Base-by-base conservation (phyloP, 805 yeast genomes). In the Millerago galiae region DNA sequence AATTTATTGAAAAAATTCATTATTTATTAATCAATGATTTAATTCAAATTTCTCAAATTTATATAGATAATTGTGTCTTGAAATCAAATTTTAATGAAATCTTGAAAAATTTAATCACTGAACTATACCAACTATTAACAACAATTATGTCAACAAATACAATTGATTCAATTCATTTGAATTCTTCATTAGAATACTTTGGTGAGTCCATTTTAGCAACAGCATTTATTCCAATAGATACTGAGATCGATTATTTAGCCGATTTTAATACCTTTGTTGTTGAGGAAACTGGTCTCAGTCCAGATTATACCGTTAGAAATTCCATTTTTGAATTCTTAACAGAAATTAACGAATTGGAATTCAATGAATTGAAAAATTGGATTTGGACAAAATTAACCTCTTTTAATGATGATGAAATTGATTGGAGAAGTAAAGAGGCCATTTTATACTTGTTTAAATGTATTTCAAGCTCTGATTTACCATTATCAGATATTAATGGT, bases 211-310 rank as follows among this genome's bases (percentile, higher is more conserved):
- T 56, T 8, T n/a, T 55, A 9, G 41, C 38, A 2, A 42, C 49
- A 4, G 32, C 52, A 12, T 42, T 46, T 13, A 15, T 52, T 4
- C 50, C 59, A 8, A 44, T 53, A 1, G 71, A 66, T 5, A 60
- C 65, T 0, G 72, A 68, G 29, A 72, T 70, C 5, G 49, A 48
- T n/a, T 85, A 81, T 70, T 58, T 61, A 4, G 67, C 64, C 2
- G 90, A 89, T 55, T 74, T 79, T 54, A 87, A 89, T 54, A 62
- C 60, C 3, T 88, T 77, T 58, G 84, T 87, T 6, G 75, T 89
- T 2, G 82, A 77, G 29, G 89, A 85, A 43, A 70, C 86, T 2
- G 96, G 88, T 2, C 68, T 89, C 27, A 64, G 81, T 0, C 64
- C 80, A 0, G 75, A 73, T 5, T 61, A 62, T 9, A 60, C 72